Evolutionary conservation across 495 filamentous ascomycete species (phyloP).

Genomic region (Durotheca rogersii): DNA sequence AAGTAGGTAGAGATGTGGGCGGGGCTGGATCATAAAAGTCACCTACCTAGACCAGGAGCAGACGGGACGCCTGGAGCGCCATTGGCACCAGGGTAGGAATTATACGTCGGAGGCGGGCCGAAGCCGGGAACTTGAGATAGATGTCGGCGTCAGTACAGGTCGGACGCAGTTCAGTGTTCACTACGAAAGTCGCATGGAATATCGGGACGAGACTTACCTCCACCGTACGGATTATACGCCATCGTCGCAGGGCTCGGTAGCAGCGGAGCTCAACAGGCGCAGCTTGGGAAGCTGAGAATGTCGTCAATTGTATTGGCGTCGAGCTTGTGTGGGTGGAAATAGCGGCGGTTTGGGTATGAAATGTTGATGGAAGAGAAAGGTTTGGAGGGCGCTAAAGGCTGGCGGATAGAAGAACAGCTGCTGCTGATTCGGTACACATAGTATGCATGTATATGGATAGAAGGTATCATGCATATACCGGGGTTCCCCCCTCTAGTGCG

Average conservation of each 20-base stretch:
- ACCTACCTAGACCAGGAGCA: constrained; percentile 85
- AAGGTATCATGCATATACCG: too few relatives aligned
- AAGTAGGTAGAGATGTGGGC: background rate
- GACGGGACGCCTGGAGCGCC: constrained; percentile 66
- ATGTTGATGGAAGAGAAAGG: constrained; percentile 9
- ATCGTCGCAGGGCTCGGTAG: constrained; percentile 32
- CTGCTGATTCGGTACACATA: too few relatives aligned
- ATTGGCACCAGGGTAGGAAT: constrained; percentile 65
- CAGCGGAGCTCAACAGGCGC: background rate
- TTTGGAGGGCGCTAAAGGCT: constrained; percentile 1
- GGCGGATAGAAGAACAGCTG: too few relatives aligned
- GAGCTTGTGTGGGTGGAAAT: constrained; percentile 2
- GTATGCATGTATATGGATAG: too few relatives aligned
- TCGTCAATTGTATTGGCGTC: background rate
- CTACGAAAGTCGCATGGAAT: too few relatives aligned
- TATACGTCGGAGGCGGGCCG: constrained; percentile 71
- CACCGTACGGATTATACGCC: constrained; percentile 80
- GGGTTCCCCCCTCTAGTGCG: too few relatives aligned
- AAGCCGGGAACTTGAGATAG: constrained; percentile 52
- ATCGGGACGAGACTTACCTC: constrained; percentile 52
- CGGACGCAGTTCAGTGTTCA: too few relatives aligned
- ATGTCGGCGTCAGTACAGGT: constrained; percentile 12
- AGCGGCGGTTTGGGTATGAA: background rate
- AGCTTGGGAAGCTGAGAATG: background rate
- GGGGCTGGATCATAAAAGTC: constrained; percentile 12